Base-by-base conservation (phyloP, 306 rosid species). In the Cercis canadensis region DNA sequence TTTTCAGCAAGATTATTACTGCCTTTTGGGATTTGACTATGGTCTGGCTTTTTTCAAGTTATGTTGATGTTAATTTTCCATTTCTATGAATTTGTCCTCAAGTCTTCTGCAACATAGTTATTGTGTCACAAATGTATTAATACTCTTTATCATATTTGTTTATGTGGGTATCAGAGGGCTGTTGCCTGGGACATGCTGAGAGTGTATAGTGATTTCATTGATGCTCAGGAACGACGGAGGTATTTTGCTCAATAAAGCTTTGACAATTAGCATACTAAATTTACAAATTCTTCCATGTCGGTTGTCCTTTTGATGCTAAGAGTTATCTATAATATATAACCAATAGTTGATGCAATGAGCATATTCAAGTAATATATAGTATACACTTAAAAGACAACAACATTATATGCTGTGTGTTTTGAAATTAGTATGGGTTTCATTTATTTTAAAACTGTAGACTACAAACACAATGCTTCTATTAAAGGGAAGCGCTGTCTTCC, bases 121-220 rank as follows among this genome's bases (percentile, higher is more conserved):
- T 74, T 67, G 72, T 60, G 33, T 57, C 36, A 67, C 56, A 49
- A 34, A 24, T 55, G 51, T 50, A 41, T 67, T 56, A 40, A 34
- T 63, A 62, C 46, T 79, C 31, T 29, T 65, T 43, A 16, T 76
- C 33, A 17, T 47, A 17, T 47, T 76, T 53, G 16, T 53, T 71
- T 72, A 64, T 58, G 15, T 70, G 58, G 54, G 61, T 69, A 65
- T 70, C 87, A 94, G 99, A 89, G 83, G 68, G 90, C 95, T 72
- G 88, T 84, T 83, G 92, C 99, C 49, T 91, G 97, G 99, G 97
- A 94, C 89, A 94, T 94, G 99, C 87, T 84, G 66, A 91, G 67
- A 80, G 79, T 94, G 69, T 94, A 94, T 67, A 69, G 89, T 71
- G 79, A 60, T 73, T 91, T 90, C 62, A 67, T 94, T 75, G 97